Evolutionary conservation across 352 stramenopile genomes (phyloP), one percentile per base, ranked within the genome.

Genomic region (Phytophthora pinifolia): DNA sequence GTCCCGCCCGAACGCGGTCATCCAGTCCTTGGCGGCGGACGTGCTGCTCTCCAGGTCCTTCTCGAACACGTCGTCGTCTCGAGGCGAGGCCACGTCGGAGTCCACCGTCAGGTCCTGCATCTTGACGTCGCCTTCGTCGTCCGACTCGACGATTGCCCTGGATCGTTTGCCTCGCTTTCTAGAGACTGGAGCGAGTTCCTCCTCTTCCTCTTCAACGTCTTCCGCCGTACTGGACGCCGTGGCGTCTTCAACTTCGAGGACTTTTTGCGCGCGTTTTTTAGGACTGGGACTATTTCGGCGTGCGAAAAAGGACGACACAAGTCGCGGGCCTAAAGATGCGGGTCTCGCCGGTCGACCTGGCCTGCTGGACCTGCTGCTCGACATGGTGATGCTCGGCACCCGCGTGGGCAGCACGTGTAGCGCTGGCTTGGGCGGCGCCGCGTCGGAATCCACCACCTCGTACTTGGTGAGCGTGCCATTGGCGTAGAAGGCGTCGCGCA

Each of bases 381-480:
- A 27, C 63, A 62, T 63, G 33, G 46, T 54, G 32, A 72, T 69
- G 50, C 52, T 57, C n/a, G 57, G 56, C 22, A 68, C 62, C 37
- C 53, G 59, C 33, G 59, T 72, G 6, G 46, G 69, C 46, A 64
- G 53, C 46, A 77, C 64, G 32, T 68, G 57, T 22, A 85, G 47
- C 29, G 55, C 43, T 18, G 57, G 0, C 17, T 69, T 63, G n/a
- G 48, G 42, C 32, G 64, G 50, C 8, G 15, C 22, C 0, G 55
- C 59, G 46, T 83, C 65, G 27, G 67, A 41, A 46, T 93, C 76
- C 18, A 94, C 62, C 9, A 94, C 80, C 39, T 87, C 71, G 65
- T 94, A 94, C 71, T 94, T 92, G 38, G 78, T 88, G 22, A 94
- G 61, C 45, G 84, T 92, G 2, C 84, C 84, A 46, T 91, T 92